phyloP scores from a whole-genome alignment of 2,329 filamentous ascomycete genomes.

The Talaromyces sp. region DNA sequence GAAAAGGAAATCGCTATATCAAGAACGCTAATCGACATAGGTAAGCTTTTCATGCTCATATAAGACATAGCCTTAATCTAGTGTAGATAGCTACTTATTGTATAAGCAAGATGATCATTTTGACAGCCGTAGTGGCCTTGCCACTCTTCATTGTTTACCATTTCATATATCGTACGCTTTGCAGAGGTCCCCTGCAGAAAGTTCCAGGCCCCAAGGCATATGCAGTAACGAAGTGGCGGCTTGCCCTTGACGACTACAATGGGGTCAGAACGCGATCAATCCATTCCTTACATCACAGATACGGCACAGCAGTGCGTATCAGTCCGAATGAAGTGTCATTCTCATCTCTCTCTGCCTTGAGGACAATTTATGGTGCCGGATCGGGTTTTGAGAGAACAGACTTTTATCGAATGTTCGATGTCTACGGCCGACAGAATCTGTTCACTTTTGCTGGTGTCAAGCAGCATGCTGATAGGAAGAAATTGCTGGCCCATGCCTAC shows the following conservation, averaged over 20 bases:
- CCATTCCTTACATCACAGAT: conserved; percentile 40
- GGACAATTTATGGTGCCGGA: conserved; percentile 53
- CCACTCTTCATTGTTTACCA: not conserved
- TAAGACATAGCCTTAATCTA: not conserved
- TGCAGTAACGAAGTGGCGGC: conserved; percentile 42
- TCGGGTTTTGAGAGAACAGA: conserved; percentile 46
- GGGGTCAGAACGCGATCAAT: conserved; percentile 42
- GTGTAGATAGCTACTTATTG: not conserved
- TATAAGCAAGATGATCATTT: not conserved
- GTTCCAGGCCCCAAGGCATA: conserved; percentile 37
- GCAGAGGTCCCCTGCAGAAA: not conserved
- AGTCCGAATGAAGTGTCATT: conserved; percentile 45
- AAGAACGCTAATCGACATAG: not conserved
- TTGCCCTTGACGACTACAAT: conserved; percentile 43
- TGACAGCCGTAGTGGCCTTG: not conserved
- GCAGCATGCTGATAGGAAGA: conserved; percentile 49
- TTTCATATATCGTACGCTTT: not conserved
- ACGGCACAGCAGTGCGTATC: conserved; percentile 47
- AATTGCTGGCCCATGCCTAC: conserved; percentile 49
- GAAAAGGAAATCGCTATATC: not conserved
- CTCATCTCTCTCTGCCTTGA: conserved; percentile 42
- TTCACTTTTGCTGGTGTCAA: conserved; percentile 47
- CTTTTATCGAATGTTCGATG: conserved; percentile 55
- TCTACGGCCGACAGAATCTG: conserved; percentile 48
- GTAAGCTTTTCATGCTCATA: not conserved